A percentile compares a stretch with the other conserved stretches of the same genome.
Evolutionary conservation across 257 asterid genomes (phyloP).

Genomic region (Mitragyna speciosa): DNA sequence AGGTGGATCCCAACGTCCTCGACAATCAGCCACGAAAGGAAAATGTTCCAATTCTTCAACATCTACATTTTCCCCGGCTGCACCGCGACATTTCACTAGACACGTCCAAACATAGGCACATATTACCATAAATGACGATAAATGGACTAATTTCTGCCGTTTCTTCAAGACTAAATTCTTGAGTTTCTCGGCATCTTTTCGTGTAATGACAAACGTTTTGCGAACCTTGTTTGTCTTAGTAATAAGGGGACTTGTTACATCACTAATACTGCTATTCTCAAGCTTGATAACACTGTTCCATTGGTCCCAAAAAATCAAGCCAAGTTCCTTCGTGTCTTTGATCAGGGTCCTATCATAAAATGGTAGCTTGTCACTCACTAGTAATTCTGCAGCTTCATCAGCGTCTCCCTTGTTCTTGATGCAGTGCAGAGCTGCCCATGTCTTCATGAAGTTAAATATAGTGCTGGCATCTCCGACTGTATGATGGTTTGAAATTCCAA

Average conservation of each 20-base stretch:
- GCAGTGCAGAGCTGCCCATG: slow-evolving; percentile 23
- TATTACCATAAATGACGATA: slow-evolving; percentile 37
- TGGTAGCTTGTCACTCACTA: slow-evolving; percentile 19
- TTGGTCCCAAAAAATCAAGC: slow-evolving; percentile 8
- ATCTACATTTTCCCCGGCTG: not conserved
- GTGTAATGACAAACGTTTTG: slow-evolving; percentile 27
- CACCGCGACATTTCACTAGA: slow-evolving; percentile 13
- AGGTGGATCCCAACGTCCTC: slow-evolving; percentile 32
- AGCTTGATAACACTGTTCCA: not conserved
- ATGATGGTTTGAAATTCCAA: slow-evolving; percentile 35
- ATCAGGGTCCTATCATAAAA: slow-evolving; percentile 25
- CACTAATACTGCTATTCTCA: not conserved
- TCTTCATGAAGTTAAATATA: slow-evolving; percentile 25
- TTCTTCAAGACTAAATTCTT: slow-evolving; percentile 18
- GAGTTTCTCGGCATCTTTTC: slow-evolving; percentile 21
- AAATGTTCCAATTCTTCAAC: slow-evolving; percentile 22
- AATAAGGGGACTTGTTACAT: not conserved
- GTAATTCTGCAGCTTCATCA: not conserved
- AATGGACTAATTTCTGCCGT: not conserved
- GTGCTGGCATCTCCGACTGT: slow-evolving; percentile 34
- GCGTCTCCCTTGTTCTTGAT: not conserved
- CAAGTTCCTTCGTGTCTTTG: slow-evolving; percentile 21
- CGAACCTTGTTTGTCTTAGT: slow-evolving; percentile 29
- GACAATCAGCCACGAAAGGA: slow-evolving; percentile 21
- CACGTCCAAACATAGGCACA: slow-evolving; percentile 45